Conservation (phyloP, 768 basidiomycete species). For the Suillus alpinus region DNA sequence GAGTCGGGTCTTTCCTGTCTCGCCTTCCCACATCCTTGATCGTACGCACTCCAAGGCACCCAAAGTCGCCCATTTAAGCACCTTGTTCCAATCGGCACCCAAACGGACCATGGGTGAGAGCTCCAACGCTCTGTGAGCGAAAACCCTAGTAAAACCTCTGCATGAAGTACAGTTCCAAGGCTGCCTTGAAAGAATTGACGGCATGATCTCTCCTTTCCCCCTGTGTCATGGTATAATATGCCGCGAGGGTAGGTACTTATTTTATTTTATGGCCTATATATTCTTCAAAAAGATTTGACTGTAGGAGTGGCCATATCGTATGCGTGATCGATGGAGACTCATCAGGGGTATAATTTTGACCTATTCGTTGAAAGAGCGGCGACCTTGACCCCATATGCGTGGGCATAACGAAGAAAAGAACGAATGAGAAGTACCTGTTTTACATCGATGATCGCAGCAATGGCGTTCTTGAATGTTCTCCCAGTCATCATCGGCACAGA, state of each 20-base stretch:
- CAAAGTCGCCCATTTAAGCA: conserved; percentile 58
- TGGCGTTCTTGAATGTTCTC: background rate
- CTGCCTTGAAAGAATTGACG: conserved; percentile 41
- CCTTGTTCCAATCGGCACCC: conserved; percentile 50
- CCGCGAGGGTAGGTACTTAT: conserved; percentile 61
- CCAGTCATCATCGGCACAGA: background rate
- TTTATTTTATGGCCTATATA: conserved; percentile 31
- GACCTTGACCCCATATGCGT: conserved; percentile 51
- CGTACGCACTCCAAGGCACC: conserved; percentile 58
- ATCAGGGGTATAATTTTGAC: conserved; percentile 31
- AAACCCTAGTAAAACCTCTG: conserved; percentile 65
- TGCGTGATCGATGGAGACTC: conserved; percentile 56
- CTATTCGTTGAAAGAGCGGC: conserved; percentile 48
- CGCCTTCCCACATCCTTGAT: conserved; percentile 46
- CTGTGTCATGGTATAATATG: conserved; percentile 36
- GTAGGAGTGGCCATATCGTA: conserved; percentile 18
- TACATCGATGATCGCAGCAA: background rate
- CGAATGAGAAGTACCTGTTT: too few relatives aligned
- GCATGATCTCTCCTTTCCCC: conserved; percentile 17
- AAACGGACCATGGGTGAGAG: conserved; percentile 57
- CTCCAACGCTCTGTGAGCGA: conserved; percentile 58
- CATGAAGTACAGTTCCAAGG: conserved; percentile 45
- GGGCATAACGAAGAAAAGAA: conserved; percentile 27
- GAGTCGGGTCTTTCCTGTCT: conserved; percentile 23
- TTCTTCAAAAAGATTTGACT: conserved; percentile 9